Evolutionary conservation across 495 filamentous ascomycete genomes (phyloP).

Genomic region (Aspergillus cristatus): DNA sequence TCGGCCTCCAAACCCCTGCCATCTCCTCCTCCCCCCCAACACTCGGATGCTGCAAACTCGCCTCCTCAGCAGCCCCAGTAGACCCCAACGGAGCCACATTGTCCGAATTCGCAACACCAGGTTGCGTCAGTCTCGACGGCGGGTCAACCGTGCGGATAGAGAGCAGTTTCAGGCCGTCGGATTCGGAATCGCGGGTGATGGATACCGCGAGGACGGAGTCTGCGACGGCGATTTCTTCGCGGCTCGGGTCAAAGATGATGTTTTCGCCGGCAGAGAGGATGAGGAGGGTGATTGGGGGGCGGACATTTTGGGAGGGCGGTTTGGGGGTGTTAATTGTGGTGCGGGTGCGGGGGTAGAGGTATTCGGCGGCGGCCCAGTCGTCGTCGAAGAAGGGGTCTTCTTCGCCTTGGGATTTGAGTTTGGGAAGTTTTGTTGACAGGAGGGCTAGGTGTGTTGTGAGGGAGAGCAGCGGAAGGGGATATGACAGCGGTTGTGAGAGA

Average conservation of each 20-base stretch:
- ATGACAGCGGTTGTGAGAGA: conserved; percentile 82
- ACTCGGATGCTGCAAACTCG: conserved; percentile 14
- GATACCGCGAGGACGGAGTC: conserved; percentile 80
- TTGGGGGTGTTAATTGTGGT: not conserved
- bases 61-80: conserved; percentile 21
- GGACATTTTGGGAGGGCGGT: conserved; percentile 17
- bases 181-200: conserved; percentile 34
- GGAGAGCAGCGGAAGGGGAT: conserved; percentile 85
- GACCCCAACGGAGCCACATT: conserved; percentile 53
- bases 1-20: conserved; percentile 70
- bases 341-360: conserved; percentile 57
- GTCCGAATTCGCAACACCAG: conserved; percentile 58
- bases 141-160: conserved; percentile 61
- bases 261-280: conserved; percentile 80
- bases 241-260: conserved; percentile 86
- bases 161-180: conserved; percentile 38
- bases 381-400: conserved; percentile 98
- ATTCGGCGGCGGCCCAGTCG: conserved; percentile 79
- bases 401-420: conserved; percentile 71
- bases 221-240: conserved; percentile 86
- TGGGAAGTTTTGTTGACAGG: conserved; percentile 73
- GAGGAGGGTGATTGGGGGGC: conserved; percentile 80
- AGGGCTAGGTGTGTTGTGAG: conserved; percentile 95
- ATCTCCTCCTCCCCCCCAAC: conserved; percentile 42
- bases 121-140: conserved; percentile 59